Evolutionary conservation across 2,329 filamentous ascomycete species (phyloP).

Genomic region (Dothidotthia symphoricarpi): DNA sequence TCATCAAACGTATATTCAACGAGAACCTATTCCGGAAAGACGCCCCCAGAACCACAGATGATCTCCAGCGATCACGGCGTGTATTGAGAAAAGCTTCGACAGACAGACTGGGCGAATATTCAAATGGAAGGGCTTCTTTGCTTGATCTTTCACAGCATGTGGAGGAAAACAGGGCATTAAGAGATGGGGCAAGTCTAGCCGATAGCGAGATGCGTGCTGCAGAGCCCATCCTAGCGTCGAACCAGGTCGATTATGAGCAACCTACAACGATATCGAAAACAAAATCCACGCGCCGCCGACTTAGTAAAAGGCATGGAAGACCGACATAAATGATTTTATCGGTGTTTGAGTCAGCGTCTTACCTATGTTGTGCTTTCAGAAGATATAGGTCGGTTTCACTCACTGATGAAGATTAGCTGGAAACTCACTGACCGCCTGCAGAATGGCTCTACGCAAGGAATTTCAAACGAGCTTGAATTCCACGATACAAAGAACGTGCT

Average conservation of each 20-base stretch:
- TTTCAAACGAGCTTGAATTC: too few relatives aligned
- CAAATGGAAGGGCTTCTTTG: constrained; percentile 9
- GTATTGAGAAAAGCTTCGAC: constrained; percentile 17
- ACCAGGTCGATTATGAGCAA: constrained; percentile 10
- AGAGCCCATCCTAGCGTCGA: constrained; percentile 18
- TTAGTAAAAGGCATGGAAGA: constrained; percentile 20
- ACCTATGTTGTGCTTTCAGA: too few relatives aligned
- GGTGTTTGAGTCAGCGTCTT: too few relatives aligned
- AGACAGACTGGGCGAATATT: constrained; percentile 8
- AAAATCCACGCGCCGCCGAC: constrained; percentile 9
- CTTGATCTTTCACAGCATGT: constrained; percentile 11
- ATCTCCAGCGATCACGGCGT: constrained; percentile 22
- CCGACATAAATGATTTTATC: too few relatives aligned
- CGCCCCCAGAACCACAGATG: constrained; percentile 9
- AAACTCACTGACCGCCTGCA: too few relatives aligned
- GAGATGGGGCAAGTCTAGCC: constrained; percentile 21
- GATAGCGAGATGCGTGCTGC: constrained; percentile 15
- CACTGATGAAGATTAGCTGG: too few relatives aligned
- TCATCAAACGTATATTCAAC: constrained; percentile 22
- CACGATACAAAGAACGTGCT: too few relatives aligned
- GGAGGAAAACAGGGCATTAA: constrained; percentile 9
- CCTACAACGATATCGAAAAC: constrained; percentile 6
- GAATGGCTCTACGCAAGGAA: too few relatives aligned
- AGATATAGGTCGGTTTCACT: too few relatives aligned
- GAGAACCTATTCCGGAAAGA: constrained; percentile 23